These are phyloP conservation scores for Aegilops tauschii DNA, from an alignment of 176 grass and related monocot species.

Conservation along the genomic window DNA sequence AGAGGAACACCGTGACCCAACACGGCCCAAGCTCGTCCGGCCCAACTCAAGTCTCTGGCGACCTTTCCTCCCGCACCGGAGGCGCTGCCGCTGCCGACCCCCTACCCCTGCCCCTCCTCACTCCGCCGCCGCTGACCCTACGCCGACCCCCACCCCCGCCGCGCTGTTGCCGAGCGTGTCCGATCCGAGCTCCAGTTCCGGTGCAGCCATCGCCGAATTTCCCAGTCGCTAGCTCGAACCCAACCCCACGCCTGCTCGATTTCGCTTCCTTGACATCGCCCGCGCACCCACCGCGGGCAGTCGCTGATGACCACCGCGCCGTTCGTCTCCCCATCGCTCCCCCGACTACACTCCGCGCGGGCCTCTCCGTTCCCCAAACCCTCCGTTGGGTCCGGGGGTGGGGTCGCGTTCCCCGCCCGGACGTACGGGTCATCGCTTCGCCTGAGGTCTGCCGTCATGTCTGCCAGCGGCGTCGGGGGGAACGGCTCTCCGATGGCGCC, in stretches of 20 bases:
- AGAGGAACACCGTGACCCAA: neutral
- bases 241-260: neutral
- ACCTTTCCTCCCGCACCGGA: neutral
- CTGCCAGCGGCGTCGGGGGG: constrained; percentile 15
- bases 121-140: neutral
- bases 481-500: constrained; percentile 17
- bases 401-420: neutral
- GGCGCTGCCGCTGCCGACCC: neutral
- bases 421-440: neutral
- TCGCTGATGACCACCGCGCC: constrained; percentile 25
- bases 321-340: neutral
- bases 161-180: neutral
- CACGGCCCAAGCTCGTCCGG: neutral
- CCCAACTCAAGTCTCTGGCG: neutral
- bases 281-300: neutral
- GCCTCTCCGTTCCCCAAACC: neutral
- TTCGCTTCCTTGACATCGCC: neutral
- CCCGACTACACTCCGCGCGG: neutral
- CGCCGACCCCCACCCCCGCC: neutral
- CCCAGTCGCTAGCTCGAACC: neutral
- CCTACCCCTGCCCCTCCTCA: neutral
- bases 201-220: neutral
- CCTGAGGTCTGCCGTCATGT: neutral
- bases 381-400: neutral
- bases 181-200: neutral